Evolutionary conservation across 768 basidiomycete species (phyloP).

Genomic region (Russula olivacea): DNA sequence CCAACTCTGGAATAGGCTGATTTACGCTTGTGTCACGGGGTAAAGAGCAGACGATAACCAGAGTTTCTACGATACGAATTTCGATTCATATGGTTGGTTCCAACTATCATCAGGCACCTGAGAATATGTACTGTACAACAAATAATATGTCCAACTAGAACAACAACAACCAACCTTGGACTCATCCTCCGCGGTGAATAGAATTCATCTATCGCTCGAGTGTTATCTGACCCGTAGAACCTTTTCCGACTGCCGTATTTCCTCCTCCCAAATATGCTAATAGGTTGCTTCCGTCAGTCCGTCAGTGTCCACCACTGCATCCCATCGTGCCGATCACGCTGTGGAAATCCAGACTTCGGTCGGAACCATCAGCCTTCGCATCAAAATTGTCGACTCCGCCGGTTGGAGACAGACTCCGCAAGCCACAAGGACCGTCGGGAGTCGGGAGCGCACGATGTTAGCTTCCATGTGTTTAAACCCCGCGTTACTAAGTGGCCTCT

Average conservation of each 20-base stretch:
- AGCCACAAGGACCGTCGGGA: too few relatives aligned
- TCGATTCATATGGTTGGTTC: neutral
- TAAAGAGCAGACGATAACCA: neutral
- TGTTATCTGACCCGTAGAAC: neutral
- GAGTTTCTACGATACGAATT: neutral
- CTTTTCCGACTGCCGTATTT: too few relatives aligned
- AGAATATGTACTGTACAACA: neutral
- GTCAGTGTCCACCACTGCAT: too few relatives aligned
- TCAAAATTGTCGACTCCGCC: constrained; percentile 6
- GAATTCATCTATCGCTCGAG: constrained; percentile 10
- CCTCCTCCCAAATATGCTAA: too few relatives aligned
- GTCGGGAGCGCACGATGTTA: constrained; percentile 5
- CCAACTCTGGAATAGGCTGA: neutral
- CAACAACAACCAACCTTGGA: neutral
- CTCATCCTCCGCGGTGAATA: constrained; percentile 14
- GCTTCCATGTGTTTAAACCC: too few relatives aligned
- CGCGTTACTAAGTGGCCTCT: neutral
- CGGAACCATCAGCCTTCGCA: constrained; percentile 7
- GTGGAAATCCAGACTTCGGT: constrained; percentile 16
- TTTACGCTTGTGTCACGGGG: neutral
- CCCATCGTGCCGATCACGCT: constrained; percentile 20
- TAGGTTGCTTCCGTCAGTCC: neutral
- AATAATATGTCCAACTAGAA: neutral
- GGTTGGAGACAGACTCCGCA: constrained; percentile 15
- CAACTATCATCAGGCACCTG: neutral